A percentile compares a stretch with the other conserved stretches of the same genome.
These are phyloP conservation scores for Kuraishia piskuri DNA, from an alignment of 805 yeast species.

Conservation along the genomic window DNA sequence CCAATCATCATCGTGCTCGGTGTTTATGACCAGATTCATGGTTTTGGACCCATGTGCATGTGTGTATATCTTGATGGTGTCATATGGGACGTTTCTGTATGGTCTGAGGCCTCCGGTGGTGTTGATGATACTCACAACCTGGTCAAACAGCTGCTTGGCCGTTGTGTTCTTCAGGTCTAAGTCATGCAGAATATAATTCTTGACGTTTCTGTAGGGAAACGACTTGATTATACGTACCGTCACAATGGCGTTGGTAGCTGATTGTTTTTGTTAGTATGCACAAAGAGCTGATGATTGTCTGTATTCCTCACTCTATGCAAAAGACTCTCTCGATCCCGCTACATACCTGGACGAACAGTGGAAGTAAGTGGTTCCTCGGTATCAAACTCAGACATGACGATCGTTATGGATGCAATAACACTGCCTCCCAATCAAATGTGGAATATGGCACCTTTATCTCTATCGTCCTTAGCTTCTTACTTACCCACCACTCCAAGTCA, in stretches of 20 bases:
- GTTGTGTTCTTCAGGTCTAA: conserved; percentile 66
- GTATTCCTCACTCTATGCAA: no score
- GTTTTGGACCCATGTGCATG: conserved; percentile 95
- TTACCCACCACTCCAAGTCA: background rate
- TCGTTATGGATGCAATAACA: background rate
- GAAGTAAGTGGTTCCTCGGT: conserved; percentile 73
- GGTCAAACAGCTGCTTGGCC: conserved; percentile 52
- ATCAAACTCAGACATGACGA: conserved; percentile 22
- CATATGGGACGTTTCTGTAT: conserved; percentile 64
- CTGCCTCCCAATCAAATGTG: background rate
- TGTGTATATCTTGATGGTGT: conserved; percentile 79
- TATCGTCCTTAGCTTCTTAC: background rate
- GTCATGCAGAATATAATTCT: conserved; percentile 59
- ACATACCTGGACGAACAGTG: conserved; percentile 56
- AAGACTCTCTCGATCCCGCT: no score
- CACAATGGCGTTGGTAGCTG: conserved; percentile 57
- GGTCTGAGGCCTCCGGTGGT: conserved; percentile 72
- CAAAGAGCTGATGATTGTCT: no score
- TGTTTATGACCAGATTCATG: conserved; percentile 82
- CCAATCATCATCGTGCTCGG: conserved; percentile 80
- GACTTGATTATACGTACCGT: conserved; percentile 87
- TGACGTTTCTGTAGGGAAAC: conserved; percentile 84
- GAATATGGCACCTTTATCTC: background rate
- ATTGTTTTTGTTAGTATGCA: background rate
- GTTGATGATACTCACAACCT: conserved; percentile 32